Evolutionary conservation across 495 filamentous ascomycete species (phyloP).

Genomic region (Xylaria flabelliformis): DNA sequence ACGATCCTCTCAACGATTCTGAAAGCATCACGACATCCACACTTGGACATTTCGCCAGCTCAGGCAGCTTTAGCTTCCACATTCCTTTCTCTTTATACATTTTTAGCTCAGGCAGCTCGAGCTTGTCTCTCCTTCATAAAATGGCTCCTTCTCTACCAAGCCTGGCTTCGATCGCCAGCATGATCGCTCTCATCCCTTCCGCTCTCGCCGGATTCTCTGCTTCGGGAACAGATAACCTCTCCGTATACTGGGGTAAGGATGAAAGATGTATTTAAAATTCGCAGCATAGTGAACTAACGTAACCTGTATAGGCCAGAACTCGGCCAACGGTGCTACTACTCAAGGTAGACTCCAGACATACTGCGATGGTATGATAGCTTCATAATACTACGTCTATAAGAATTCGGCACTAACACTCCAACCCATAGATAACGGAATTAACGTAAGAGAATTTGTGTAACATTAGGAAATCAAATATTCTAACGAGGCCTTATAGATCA

Average conservation of each 20-base stretch:
- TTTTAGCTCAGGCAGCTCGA: conserved; percentile 28
- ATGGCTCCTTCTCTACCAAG: conserved; percentile 36
- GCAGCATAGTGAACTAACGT: conserved; percentile 6
- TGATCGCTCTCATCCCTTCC: conserved; percentile 31
- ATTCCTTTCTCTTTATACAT: conserved; percentile 21
- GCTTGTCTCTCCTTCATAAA: conserved; percentile 23
- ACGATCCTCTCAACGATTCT: neutral
- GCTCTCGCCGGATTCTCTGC: conserved; percentile 57
- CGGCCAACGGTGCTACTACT: conserved; percentile 48
- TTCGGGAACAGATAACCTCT: conserved; percentile 61
- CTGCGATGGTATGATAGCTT: conserved; percentile 56
- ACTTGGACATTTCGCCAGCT: conserved; percentile 18
- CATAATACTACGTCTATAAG: neutral
- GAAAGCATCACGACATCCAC: conserved; percentile 17
- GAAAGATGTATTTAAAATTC: conserved; percentile 22
- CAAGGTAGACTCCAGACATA: conserved; percentile 59
- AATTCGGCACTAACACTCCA: conserved; percentile 19
- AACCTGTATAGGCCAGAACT: conserved; percentile 54
- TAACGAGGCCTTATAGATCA: conserved; percentile 49
- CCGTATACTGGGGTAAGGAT: conserved; percentile 67
- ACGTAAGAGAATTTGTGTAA: conserved; percentile 32
- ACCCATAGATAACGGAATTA: conserved; percentile 38
- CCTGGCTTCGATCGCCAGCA: conserved; percentile 39
- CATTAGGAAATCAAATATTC: neutral
- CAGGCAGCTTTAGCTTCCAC: conserved; percentile 24